Conservation (phyloP, 176 grass and related monocot species). For the Bonia amplexicaulis region DNA sequence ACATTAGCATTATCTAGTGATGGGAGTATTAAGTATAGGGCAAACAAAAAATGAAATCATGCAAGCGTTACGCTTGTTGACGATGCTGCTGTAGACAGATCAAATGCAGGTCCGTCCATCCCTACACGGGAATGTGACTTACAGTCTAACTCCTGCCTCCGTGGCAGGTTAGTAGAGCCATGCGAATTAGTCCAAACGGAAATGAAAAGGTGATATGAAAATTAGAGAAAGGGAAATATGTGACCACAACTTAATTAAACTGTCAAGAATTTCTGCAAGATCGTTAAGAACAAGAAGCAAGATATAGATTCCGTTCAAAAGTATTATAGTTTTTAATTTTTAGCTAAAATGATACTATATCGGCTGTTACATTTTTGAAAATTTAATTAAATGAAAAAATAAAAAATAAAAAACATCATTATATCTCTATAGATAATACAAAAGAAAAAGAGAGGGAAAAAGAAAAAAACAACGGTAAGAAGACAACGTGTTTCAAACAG, state of each 20-base stretch:
- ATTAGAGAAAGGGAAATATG: neutral
- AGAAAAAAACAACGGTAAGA: too few relatives aligned
- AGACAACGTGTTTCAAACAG: too few relatives aligned
- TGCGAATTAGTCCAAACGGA: neutral
- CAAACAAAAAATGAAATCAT: neutral
- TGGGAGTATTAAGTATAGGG: neutral
- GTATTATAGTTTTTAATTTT: too few relatives aligned
- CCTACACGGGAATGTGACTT: conserved; percentile 8
- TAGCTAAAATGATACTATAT: too few relatives aligned
- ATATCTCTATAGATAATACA: too few relatives aligned
- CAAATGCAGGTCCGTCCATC: neutral
- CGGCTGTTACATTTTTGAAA: too few relatives aligned
- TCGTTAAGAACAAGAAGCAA: neutral
- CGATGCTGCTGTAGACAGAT: neutral
- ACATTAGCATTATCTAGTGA: neutral
- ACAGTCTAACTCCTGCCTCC: neutral
- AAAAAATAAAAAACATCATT: too few relatives aligned
- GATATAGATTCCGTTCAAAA: too few relatives aligned
- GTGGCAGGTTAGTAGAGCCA: neutral
- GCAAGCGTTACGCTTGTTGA: neutral
- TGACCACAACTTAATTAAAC: neutral
- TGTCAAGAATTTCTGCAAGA: too few relatives aligned
- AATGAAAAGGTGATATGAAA: neutral
- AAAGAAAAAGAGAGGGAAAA: too few relatives aligned
- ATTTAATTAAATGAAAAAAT: too few relatives aligned